phyloP scores from a whole-genome alignment of 78 protist genomes.

The Tieghemostelium lacteum region DNA sequence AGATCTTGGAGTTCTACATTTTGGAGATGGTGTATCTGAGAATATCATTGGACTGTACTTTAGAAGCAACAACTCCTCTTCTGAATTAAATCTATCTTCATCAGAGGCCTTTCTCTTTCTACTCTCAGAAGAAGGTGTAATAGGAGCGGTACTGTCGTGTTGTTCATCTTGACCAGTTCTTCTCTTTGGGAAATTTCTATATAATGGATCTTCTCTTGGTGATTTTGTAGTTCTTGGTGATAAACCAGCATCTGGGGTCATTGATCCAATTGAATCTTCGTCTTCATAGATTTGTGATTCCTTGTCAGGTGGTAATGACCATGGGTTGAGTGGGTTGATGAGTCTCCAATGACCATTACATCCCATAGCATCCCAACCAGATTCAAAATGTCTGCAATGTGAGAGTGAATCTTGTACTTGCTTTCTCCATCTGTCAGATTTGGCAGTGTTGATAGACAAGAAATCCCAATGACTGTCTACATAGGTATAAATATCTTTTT shows the following conservation, averaged over 20 bases:
- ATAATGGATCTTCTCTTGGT: conserved; percentile 75
- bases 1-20: conserved; percentile 67
- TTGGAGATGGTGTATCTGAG: conserved; percentile 72
- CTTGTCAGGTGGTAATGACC: conserved; percentile 67
- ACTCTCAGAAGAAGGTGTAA: not conserved
- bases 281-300: conserved; percentile 38
- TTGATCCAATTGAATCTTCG: conserved; percentile 1
- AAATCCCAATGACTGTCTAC: conserved; percentile 67
- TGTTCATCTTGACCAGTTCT: not conserved
- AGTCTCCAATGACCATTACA: conserved; percentile 76
- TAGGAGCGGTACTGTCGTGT: not conserved
- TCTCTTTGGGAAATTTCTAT: conserved; percentile 73
- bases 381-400: conserved; percentile 71
- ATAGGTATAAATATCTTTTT: conserved; percentile 69
- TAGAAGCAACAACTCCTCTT: conserved; percentile 42
- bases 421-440: conserved; percentile 74
- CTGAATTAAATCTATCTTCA: conserved; percentile 46
- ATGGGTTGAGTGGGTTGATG: conserved; percentile 70
- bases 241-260: conserved; percentile 45
- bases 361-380: conserved; percentile 79
- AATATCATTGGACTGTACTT: conserved; percentile 69
- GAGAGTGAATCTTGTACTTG: conserved; percentile 69
- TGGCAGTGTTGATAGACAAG: conserved; percentile 65
- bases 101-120: conserved; percentile 61
- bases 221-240: conserved; percentile 49